These are phyloP conservation scores for Neohortaea acidophila DNA, from an alignment of 495 filamentous ascomycete genomes.

Conservation along the genomic window DNA sequence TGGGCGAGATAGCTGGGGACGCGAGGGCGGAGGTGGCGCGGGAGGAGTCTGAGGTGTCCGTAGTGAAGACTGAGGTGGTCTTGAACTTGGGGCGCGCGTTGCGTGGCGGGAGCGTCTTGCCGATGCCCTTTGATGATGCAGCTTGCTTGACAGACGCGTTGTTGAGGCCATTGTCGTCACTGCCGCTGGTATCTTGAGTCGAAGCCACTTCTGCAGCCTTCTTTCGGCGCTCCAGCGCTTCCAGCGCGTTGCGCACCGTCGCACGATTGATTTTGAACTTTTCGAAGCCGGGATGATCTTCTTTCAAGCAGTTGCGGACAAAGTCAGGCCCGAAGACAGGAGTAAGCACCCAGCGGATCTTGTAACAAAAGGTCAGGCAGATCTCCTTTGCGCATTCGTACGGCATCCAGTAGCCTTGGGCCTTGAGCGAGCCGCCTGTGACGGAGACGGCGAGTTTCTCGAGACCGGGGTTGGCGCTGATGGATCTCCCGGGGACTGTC, in stretches of 20 bases:
- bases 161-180: conserved; percentile 2
- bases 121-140: not conserved
- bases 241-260: conserved; percentile 33
- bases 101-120: conserved; percentile 2
- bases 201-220: conserved; percentile 1
- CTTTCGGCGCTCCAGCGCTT: too few species aligned
- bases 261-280: conserved; percentile 51
- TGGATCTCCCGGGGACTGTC: conserved; percentile 74
- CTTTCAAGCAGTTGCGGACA: conserved; percentile 50
- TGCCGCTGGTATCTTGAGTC: too few species aligned
- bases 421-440: conserved; percentile 75
- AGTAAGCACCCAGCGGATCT: conserved; percentile 68
- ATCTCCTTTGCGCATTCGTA: conserved; percentile 69
- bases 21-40: not conserved
- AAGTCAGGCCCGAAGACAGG: conserved; percentile 80
- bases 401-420: conserved; percentile 98
- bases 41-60: conserved; percentile 2
- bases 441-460: conserved; percentile 82
- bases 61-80: conserved; percentile 8
- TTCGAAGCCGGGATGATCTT: conserved; percentile 39
- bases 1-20: conserved; percentile 9
- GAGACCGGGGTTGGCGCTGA: conserved; percentile 65
- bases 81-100: conserved; percentile 6
- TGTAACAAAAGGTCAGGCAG: conserved; percentile 72
- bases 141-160: conserved; percentile 4